phyloP scores from a whole-genome alignment of 495 filamentous ascomycete species.

The Podospora appendiculata region DNA sequence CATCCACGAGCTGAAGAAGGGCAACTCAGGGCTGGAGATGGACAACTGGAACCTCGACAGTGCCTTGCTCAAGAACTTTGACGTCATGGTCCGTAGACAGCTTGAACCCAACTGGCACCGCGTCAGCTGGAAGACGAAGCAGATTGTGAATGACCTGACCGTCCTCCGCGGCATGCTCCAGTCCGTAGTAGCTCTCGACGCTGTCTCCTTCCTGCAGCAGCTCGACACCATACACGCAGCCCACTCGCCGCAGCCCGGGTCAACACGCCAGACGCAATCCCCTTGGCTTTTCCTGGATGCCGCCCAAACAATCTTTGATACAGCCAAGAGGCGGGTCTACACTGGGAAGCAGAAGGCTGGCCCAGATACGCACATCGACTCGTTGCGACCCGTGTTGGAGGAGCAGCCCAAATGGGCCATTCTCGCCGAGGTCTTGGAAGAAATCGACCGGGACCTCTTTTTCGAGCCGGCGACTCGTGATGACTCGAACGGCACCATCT shows the following conservation, averaged over 20 bases:
- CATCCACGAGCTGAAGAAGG: slow-evolving; percentile 83
- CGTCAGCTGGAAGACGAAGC: slow-evolving; percentile 87
- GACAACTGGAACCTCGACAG: slow-evolving; percentile 97
- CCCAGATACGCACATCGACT: slow-evolving; percentile 42
- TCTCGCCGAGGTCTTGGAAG: slow-evolving; percentile 77
- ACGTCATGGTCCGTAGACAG: slow-evolving; percentile 79
- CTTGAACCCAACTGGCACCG: slow-evolving; percentile 96
- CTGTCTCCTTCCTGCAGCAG: slow-evolving; percentile 86
- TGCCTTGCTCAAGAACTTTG: slow-evolving; percentile 87
- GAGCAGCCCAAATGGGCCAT: slow-evolving; percentile 91
- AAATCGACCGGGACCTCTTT: slow-evolving; percentile 89
- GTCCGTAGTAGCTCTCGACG: slow-evolving; percentile 77
- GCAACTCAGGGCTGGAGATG: slow-evolving; percentile 85
- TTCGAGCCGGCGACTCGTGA: slow-evolving; percentile 67
- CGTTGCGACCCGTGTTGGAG: slow-evolving; percentile 83
- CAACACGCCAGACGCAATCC: slow-evolving; percentile 79
- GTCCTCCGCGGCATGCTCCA: slow-evolving; percentile 83
- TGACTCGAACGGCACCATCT: slow-evolving; percentile 80
- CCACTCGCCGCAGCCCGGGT: slow-evolving; percentile 80
- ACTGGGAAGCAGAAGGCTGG: slow-evolving; percentile 37
- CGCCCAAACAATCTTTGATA: slow-evolving; percentile 87
- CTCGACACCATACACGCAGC: slow-evolving; percentile 90
- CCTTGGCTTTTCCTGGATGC: slow-evolving; percentile 97
- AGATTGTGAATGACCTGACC: slow-evolving; percentile 83
- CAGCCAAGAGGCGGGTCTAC: slow-evolving; percentile 86